Evolutionary conservation across 495 filamentous ascomycete species (phyloP).

Genomic region (Trypethelium eluteriae): DNA sequence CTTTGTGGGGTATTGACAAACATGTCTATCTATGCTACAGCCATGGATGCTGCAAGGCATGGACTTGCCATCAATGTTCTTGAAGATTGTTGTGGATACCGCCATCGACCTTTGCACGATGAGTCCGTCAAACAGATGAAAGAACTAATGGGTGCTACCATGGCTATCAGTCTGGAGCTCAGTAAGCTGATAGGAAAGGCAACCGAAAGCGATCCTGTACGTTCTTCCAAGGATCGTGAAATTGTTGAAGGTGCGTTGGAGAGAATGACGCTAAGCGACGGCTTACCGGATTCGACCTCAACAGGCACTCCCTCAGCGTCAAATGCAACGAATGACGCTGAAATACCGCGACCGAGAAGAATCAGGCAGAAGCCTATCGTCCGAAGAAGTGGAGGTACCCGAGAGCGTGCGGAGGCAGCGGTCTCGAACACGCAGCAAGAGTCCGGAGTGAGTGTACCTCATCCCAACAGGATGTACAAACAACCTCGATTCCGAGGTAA

Average conservation of each 20-base stretch:
- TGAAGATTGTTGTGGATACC: constrained; percentile 84
- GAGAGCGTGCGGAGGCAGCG: neutral
- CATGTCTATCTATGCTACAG: constrained; percentile 84
- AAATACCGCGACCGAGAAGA: constrained; percentile 10
- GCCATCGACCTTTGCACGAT: constrained; percentile 61
- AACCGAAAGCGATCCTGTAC: constrained; percentile 16
- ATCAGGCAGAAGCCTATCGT: constrained; percentile 4
- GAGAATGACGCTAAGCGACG: constrained; percentile 1
- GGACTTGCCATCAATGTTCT: constrained; percentile 78
- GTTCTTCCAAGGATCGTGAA: constrained; percentile 11
- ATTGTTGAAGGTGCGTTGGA: constrained; percentile 5
- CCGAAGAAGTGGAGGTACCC: constrained; percentile 7
- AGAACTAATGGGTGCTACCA: constrained; percentile 65
- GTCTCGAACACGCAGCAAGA: constrained; percentile 1
- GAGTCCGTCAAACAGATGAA: constrained; percentile 69
- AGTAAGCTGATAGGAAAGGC: constrained; percentile 11
- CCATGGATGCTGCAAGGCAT: constrained; percentile 78
- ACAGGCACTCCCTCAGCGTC: neutral
- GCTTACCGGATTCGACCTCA: constrained; percentile 4
- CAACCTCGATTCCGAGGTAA: constrained; percentile 1
- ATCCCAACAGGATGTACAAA: constrained; percentile 7
- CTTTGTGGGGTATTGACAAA: constrained; percentile 87
- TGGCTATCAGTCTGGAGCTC: constrained; percentile 52
- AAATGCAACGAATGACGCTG: constrained; percentile 10
- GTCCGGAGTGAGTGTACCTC: constrained; percentile 7